Base-by-base conservation (phyloP, 1,284 basidiomycete species). In the Microbotryum lychnidis-dioicae region DNA sequence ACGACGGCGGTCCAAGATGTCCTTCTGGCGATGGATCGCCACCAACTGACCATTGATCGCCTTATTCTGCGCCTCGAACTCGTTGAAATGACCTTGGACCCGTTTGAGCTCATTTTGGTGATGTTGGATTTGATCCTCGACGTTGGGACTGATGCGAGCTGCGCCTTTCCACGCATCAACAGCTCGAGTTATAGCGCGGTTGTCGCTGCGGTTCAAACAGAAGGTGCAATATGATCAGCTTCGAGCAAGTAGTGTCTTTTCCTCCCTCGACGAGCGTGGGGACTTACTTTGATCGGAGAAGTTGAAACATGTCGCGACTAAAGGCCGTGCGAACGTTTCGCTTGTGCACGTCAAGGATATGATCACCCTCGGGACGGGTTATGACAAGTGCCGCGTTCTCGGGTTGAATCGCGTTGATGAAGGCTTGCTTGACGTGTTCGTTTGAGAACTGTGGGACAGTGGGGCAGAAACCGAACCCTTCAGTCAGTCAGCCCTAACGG, bases 341-440 rank as follows among this genome's bases (percentile, higher is more conserved):
- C 37, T 42, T 42, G 14, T 16, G 14, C 10, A 16, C 3, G 37
- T 42, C 37, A 18, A 42, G 12, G 37, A 77, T 66, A 1, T 77
- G 65, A 62, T 89, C 82, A 2, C 81, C 88, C 29, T 83, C 81
- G 1, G 71, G 72, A 75, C 87, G 86, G 9, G 76, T 82, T 1
- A 71, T 71, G 0, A 86, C 83, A 14, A 97, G 80, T 4, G 90
- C 76, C 3, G 80, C 81, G 20, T 80, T 78, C 74, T 98, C 94
- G 58, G 97, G 89, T 49, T 76, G 76, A 23, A 76, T 76, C 47
- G 80, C 77, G 74, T 91, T 90, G 76, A 97, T 86, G 46, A 98
- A 75, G 56, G 93, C 80, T 54, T 91, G 89, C 31, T 85, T 78
- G 4, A 93, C 87, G 60, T 84, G 84, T 50, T 82, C 81, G 68